Conservation (phyloP, 805 yeast species). For the Wickerhamiella vanderwaltii region DNA sequence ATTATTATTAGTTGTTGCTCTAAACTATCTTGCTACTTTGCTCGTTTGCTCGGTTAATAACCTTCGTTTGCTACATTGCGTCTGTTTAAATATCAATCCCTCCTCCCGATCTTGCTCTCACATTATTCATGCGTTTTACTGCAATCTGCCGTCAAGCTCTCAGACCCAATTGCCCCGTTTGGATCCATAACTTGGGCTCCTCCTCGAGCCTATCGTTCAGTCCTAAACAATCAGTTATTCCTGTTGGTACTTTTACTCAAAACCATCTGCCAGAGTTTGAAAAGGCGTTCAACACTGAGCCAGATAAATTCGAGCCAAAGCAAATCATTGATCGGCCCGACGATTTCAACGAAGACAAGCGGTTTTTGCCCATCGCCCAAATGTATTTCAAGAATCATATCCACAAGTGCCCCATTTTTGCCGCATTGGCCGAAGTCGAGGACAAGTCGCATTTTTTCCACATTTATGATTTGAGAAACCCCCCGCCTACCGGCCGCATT, state of each 20-base stretch:
- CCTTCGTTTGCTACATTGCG: too few species aligned
- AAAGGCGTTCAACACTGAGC: conserved; percentile 17
- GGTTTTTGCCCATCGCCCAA: conserved; percentile 21
- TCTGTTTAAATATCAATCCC: too few species aligned
- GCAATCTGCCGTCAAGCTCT: neutral
- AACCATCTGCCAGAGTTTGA: conserved; percentile 11
- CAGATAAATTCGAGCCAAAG: conserved; percentile 18
- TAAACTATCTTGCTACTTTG: too few species aligned
- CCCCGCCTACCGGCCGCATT: conserved; percentile 51
- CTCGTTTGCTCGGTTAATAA: too few species aligned
- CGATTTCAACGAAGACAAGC: conserved; percentile 17
- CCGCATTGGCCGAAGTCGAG: conserved; percentile 25
- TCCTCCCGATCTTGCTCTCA: neutral
- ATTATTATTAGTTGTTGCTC: too few species aligned
- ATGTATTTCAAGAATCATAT: conserved; percentile 20
- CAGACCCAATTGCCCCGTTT: conserved; percentile 13
- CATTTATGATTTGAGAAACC: conserved; percentile 54
- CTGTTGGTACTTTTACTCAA: conserved; percentile 22
- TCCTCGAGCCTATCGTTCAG: conserved; percentile 17
- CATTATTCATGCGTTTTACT: conserved; percentile 1
- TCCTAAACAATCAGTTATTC: conserved; percentile 16
- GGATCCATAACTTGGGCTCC: conserved; percentile 8
- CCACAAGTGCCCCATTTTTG: conserved; percentile 23
- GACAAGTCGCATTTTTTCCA: conserved; percentile 48
- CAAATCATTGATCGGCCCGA: conserved; percentile 16